These are phyloP conservation scores for Kwoniella sp. DNA, from an alignment of 768 basidiomycete species.

Conservation along the genomic window DNA sequence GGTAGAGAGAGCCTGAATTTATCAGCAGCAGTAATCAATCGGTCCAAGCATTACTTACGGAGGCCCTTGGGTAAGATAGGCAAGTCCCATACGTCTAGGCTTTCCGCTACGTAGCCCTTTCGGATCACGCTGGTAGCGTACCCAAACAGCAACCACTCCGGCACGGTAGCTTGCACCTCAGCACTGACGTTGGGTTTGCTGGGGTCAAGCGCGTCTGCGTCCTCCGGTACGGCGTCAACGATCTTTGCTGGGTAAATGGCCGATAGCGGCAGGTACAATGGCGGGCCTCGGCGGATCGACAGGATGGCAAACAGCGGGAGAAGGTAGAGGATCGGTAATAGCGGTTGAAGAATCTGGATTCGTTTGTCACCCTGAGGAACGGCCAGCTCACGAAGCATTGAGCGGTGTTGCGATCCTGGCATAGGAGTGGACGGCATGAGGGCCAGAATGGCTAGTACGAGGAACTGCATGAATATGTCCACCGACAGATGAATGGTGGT, in stretches of 20 bases:
- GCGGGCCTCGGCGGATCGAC: slow-evolving; percentile 66
- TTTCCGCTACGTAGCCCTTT: slow-evolving; percentile 69
- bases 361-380: background rate
- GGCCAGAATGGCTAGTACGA: slow-evolving; percentile 29
- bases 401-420: slow-evolving; percentile 16
- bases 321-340: slow-evolving; percentile 40
- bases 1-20: slow-evolving; percentile 31
- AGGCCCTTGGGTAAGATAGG: slow-evolving; percentile 72
- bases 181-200: slow-evolving; percentile 73
- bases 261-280: slow-evolving; percentile 68
- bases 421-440: slow-evolving; percentile 36
- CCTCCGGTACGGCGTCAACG: slow-evolving; percentile 24
- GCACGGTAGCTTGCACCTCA: slow-evolving; percentile 46
- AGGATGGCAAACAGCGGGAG: slow-evolving; percentile 53
- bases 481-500: slow-evolving; percentile 61
- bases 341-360: slow-evolving; percentile 5
- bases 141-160: slow-evolving; percentile 67
- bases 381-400: slow-evolving; percentile 6
- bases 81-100: slow-evolving; percentile 79
- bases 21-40: no score
- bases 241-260: slow-evolving; percentile 61
- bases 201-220: slow-evolving; percentile 32
- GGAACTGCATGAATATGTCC: slow-evolving; percentile 29
- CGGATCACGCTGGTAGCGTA: slow-evolving; percentile 83
- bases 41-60: slow-evolving; percentile 53